Evolutionary conservation across 2,329 filamentous ascomycete species (phyloP).

Genomic region (Leptodontidium sp.): DNA sequence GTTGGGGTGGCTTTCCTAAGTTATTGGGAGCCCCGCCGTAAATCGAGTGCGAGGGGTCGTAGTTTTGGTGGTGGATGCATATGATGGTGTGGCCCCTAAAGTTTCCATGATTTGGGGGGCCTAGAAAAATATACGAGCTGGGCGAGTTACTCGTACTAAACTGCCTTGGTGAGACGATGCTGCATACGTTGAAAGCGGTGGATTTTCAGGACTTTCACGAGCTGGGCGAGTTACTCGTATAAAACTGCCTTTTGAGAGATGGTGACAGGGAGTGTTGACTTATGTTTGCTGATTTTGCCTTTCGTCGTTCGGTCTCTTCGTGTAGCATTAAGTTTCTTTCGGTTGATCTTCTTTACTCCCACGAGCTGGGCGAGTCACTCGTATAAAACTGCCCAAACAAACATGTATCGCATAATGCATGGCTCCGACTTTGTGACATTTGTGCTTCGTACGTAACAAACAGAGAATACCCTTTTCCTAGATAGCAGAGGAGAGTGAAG

Average conservation of each 20-base stretch:
- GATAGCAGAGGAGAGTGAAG: no score
- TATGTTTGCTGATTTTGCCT: background rate
- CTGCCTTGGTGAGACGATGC: no score
- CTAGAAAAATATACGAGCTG: background rate
- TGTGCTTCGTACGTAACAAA: no score
- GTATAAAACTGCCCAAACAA: background rate
- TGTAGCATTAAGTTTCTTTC: background rate
- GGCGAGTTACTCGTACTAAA: background rate
- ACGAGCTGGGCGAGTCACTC: conserved; percentile 13
- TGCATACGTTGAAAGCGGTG: no score
- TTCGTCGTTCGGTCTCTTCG: background rate
- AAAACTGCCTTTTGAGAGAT: background rate
- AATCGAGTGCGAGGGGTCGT: background rate
- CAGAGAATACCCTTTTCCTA: no score
- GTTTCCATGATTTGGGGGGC: background rate
- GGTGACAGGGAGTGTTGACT: background rate
- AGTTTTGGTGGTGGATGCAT: background rate
- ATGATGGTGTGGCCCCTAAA: background rate
- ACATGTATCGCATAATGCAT: no score
- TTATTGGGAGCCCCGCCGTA: background rate
- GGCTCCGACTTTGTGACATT: no score
- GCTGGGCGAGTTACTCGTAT: background rate
- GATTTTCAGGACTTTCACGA: no score
- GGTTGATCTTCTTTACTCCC: background rate
- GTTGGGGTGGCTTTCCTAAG: no score